phyloP scores from a whole-genome alignment of 495 filamentous ascomycete species.

The Melanomma pulvis-pyrius region DNA sequence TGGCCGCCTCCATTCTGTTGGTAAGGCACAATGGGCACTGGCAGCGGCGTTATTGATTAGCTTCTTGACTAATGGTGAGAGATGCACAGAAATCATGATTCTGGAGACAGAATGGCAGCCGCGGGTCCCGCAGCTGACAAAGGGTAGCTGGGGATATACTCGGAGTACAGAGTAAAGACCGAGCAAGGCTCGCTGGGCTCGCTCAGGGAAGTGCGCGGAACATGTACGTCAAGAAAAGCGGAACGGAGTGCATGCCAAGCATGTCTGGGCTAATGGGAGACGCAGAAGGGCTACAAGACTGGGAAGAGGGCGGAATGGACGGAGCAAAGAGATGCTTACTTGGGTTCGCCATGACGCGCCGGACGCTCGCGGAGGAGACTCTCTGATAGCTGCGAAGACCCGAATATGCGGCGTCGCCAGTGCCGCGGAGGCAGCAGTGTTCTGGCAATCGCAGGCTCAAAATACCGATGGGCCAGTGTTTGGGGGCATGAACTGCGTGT shows the following conservation, averaged over 20 bases:
- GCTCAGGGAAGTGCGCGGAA: slow-evolving; percentile 34
- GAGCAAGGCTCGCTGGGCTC: not conserved
- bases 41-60: slow-evolving; percentile 22
- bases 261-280: slow-evolving; percentile 8
- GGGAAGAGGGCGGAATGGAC: slow-evolving; percentile 9
- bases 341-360: slow-evolving; percentile 12
- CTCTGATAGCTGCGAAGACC: slow-evolving; percentile 12
- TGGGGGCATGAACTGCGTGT: not conserved
- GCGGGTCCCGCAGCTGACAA: slow-evolving; percentile 35
- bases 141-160: slow-evolving; percentile 1
- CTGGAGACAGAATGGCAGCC: slow-evolving; percentile 4
- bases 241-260: not conserved
- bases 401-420: not conserved
- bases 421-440: no score
- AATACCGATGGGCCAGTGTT: not conserved
- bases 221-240: slow-evolving; percentile 17
- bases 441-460: not conserved
- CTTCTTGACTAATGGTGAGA: slow-evolving; percentile 17
- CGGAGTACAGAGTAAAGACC: not conserved
- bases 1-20: slow-evolving; percentile 35
- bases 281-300: not conserved
- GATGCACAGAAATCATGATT: not conserved
- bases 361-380: slow-evolving; percentile 28
- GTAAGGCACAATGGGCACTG: slow-evolving; percentile 37
- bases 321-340: slow-evolving; percentile 21